Evolutionary conservation across 163 green algal genomes (phyloP).

Genomic region (Chlamydomonas reinhardtii): DNA sequence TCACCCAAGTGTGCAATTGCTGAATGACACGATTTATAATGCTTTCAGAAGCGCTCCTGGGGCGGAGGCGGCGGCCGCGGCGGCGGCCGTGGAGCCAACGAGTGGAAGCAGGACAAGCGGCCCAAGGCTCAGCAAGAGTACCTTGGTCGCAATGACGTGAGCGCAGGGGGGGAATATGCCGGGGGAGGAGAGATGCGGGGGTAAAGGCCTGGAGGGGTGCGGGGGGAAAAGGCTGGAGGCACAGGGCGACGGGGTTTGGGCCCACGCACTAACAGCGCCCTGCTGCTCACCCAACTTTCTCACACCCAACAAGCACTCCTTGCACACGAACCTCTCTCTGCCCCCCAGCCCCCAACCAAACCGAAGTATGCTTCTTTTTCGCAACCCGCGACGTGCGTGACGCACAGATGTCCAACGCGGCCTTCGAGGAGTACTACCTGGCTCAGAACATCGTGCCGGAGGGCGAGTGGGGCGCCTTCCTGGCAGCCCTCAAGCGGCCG

Average conservation of each 20-base stretch:
- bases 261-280: too few relatives aligned
- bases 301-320: too few relatives aligned
- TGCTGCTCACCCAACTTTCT: too few relatives aligned
- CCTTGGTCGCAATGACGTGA: conserved; percentile 21
- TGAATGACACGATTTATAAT: neutral
- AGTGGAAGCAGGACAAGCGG: conserved; percentile 36
- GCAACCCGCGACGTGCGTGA: too few relatives aligned
- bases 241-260: too few relatives aligned
- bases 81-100: conserved; percentile 25
- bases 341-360: too few relatives aligned
- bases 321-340: too few relatives aligned
- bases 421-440: conserved; percentile 91
- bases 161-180: neutral
- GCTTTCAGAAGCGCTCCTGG: conserved; percentile 34
- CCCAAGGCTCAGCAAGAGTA: conserved; percentile 19
- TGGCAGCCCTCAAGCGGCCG: conserved; percentile 79
- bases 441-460: conserved; percentile 81
- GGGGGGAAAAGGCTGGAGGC: too few relatives aligned
- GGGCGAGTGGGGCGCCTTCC: conserved; percentile 93
- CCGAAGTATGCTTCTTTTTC: too few relatives aligned
- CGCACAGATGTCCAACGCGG: conserved; percentile 65
- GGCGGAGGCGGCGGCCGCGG: conserved; percentile 36
- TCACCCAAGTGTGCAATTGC: neutral
- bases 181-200: too few relatives aligned
- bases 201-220: too few relatives aligned